Percentiles rank a stretch among this genome's conserved stretches.
phyloP scores from a whole-genome alignment of 306 rosid species.

The Myrica gale region DNA sequence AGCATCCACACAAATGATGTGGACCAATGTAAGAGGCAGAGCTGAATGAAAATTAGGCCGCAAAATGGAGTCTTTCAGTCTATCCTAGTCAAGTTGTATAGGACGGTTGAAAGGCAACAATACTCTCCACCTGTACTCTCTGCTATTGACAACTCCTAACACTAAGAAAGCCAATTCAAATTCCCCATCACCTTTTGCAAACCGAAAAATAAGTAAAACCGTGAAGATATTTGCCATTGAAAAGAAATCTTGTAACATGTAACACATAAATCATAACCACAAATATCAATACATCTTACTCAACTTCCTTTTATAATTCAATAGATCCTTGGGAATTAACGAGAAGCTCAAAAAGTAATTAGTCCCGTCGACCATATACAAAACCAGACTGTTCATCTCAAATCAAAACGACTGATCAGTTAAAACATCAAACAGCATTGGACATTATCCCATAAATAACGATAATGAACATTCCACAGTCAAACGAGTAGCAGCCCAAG shows the following conservation, averaged over 20 bases:
- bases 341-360: background rate
- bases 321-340: background rate
- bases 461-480: background rate
- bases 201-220: background rate
- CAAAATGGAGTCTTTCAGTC: background rate
- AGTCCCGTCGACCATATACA: background rate
- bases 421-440: background rate
- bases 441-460: background rate
- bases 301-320: background rate
- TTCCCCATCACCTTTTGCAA: background rate
- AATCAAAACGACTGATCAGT: background rate
- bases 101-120: background rate
- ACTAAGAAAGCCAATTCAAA: background rate
- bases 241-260: background rate
- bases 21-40: background rate
- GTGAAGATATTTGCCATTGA: background rate
- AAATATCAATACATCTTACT: background rate
- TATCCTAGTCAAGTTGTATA: background rate
- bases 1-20: background rate
- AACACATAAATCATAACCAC: background rate
- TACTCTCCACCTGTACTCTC: background rate
- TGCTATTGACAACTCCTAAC: background rate
- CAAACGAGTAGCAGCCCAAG: background rate
- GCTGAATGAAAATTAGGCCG: background rate
- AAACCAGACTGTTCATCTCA: background rate